phyloP scores from a whole-genome alignment of 805 yeast genomes.

The Nakazawaea pomicola region DNA sequence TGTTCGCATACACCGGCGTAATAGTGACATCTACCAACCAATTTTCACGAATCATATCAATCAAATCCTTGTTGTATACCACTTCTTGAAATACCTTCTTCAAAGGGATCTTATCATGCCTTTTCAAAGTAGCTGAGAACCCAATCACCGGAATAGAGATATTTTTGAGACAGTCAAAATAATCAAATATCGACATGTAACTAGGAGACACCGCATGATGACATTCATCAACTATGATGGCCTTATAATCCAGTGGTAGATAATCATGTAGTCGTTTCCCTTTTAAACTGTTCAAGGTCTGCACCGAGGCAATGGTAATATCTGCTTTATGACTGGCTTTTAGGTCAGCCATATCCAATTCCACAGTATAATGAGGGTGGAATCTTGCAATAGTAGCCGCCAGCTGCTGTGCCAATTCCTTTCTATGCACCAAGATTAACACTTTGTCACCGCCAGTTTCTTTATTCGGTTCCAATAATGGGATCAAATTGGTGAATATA shows the following conservation, averaged over 20 bases:
- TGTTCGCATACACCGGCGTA: constrained; percentile 45
- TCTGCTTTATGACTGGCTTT: constrained; percentile 45
- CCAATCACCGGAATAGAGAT: constrained; percentile 62
- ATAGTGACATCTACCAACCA: constrained; percentile 70
- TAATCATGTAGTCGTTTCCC: constrained; percentile 43
- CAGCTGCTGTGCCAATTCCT: constrained; percentile 75
- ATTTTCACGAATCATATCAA: constrained; percentile 60
- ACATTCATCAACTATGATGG: constrained; percentile 85
- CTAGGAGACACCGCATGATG: constrained; percentile 82
- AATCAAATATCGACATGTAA: constrained; percentile 51
- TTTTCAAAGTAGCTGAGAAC: constrained; percentile 80
- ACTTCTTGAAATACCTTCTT: constrained; percentile 63
- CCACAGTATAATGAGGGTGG: constrained; percentile 49
- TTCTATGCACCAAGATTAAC: constrained; percentile 73
- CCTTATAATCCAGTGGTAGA: constrained; percentile 55
- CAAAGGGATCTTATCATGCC: constrained; percentile 67
- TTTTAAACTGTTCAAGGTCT: constrained; percentile 44
- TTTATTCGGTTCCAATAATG: constrained; percentile 24
- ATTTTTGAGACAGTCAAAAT: constrained; percentile 46
- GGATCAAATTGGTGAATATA: constrained; percentile 57
- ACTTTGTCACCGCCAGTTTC: constrained; percentile 30
- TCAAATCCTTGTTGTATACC: constrained; percentile 61
- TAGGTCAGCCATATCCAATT: constrained; percentile 63
- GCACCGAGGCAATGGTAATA: constrained; percentile 75
- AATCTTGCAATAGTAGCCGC: constrained; percentile 37